Base-by-base conservation (phyloP, 1,139 yeast species). In the Magnusiomyces sp. region DNA sequence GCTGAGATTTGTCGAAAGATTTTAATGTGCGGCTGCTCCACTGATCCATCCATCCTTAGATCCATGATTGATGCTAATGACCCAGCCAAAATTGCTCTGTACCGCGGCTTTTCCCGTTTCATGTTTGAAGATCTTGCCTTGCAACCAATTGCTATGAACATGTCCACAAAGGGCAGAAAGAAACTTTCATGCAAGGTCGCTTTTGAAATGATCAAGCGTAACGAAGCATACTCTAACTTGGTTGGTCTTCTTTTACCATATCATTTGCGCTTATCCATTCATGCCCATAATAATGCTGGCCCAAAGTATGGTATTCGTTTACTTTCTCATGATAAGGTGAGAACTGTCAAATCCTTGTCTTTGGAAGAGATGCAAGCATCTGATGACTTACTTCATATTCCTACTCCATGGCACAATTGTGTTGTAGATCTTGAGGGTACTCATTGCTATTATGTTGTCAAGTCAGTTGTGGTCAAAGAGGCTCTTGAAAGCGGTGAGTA, bases 171-270 rank as follows among this genome's bases (percentile, higher is more conserved):
- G 40, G 29, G 38, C 19, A 40, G 52, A 47, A 51, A 46, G 36
- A 51, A 51, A 46, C 49, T 51, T n/a, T 45, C 52, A 13, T 36
- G 50, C 13, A 51, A 49, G 33, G 54, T 51, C 33, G 54, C 54
- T 10, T 51, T 51, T 45, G 54, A 51, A 32, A 51, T 51, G 54
- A 51, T 51, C 37, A 51, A 51, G 51, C 52, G 54, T 32, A 51
- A 51, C 20, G 54, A 51, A 32, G 54, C 54, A n/a, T 51, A 51
- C 43, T 51, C 54, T 14, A 51, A 51, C 36, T 38, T 51, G 37
- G 54, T 51, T 29, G 52, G 52, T n/a, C 45, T 51, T n/a, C 33
- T 51, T 19, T 40, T 49, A 45, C 54, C 54, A 16, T 51, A 47
- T 39, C 48, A 38, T 17, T 37, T 51, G 10, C 54, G 54, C 16